Conservation (phyloP, 108 stramenopile genomes). For the Ochromonas danica region DNA sequence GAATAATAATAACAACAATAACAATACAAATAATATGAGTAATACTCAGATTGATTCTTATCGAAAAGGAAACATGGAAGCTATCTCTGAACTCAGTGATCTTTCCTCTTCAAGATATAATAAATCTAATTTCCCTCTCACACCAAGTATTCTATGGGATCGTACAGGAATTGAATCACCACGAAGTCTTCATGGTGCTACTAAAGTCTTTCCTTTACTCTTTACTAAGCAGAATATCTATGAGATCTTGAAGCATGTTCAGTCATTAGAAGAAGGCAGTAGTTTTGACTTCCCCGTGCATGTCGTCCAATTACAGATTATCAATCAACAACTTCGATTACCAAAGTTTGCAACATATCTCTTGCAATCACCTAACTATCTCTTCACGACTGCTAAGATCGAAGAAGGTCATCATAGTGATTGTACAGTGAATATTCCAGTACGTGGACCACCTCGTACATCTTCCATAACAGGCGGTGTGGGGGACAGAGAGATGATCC, state of each 20-base stretch:
- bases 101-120: too few species aligned
- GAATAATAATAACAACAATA: too few species aligned
- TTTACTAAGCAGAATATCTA: not conserved
- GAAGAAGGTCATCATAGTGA: not conserved
- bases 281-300: not conserved
- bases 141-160: not conserved
- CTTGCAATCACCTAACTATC: not conserved
- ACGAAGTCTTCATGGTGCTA: not conserved
- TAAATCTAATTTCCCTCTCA: not conserved
- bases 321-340: not conserved
- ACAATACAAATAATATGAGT: too few species aligned
- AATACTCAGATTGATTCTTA: too few species aligned
- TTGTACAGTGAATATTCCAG: not conserved
- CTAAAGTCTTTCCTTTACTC: not conserved
- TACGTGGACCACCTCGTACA: not conserved
- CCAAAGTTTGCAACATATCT: not conserved
- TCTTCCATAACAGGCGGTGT: not conserved
- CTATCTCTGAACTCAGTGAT: too few species aligned
- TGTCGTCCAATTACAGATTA: not conserved
- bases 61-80: too few species aligned
- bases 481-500: not conserved
- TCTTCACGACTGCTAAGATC: not conserved
- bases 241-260: not conserved
- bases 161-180: not conserved
- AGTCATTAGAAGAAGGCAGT: not conserved